These are phyloP conservation scores for Zychaea mexicana DNA, from an alignment of 371 early-diverging fungal genomes.

Conservation along the genomic window DNA sequence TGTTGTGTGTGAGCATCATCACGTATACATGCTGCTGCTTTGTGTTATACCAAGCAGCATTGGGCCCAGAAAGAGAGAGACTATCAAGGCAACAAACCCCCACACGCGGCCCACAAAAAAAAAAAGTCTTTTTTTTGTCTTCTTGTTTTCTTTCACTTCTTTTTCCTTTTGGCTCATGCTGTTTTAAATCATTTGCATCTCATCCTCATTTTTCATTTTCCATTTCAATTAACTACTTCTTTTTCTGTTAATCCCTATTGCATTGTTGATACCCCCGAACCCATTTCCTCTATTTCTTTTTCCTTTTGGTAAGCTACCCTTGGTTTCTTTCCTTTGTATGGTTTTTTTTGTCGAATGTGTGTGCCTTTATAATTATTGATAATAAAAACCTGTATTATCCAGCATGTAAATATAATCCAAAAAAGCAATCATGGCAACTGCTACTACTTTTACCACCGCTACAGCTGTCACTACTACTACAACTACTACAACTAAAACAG, in stretches of 20 bases:
- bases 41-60: neutral
- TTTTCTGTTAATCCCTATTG: neutral
- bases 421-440: neutral
- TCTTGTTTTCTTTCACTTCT: constrained; percentile 6
- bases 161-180: neutral
- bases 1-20: constrained; percentile 3
- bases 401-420: constrained; percentile 1
- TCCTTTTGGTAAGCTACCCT: constrained; percentile 5
- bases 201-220: constrained; percentile 6
- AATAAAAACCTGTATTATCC: neutral
- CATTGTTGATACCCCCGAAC: neutral
- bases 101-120: constrained; percentile 8
- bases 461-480: too few relatives aligned
- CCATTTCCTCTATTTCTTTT: neutral
- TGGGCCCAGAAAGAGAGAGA: neutral
- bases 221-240: neutral
- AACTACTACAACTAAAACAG: too few relatives aligned
- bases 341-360: too few relatives aligned
- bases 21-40: neutral
- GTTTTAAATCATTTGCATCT: neutral
- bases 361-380: neutral
- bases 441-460: neutral
- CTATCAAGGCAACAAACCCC: neutral
- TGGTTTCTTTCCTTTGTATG: too few relatives aligned
- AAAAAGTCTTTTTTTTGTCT: constrained; percentile 6